Evolutionary conservation across 176 grass and related monocot genomes (phyloP), one percentile per base, ranked within the genome.

Genomic region (Aegilops speltoides): DNA sequence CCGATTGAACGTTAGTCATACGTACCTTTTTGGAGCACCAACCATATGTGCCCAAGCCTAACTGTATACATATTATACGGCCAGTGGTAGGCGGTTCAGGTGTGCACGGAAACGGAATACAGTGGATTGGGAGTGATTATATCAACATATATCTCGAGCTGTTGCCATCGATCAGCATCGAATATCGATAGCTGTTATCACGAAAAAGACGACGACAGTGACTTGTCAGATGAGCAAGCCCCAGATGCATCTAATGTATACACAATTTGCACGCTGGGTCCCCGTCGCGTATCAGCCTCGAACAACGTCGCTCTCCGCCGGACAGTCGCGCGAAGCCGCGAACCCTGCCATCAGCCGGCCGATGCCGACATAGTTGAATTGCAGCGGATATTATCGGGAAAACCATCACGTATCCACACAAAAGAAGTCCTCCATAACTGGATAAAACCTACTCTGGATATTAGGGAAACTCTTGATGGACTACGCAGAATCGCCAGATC

Each of bases 181-280:
- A 74, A 14, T 43, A 43, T 45, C n/a, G 71, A 74, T 46, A 48
- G 41, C 24, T 75, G 41, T 75, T 75, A 50, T 75, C 72, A 75
- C 41, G 72, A 75, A 75, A 74, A 75, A 50, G 41, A 46, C 3
- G 41, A 29, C 2, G 72, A 75, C 6, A 17, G 71, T 23, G 23
- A 46, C 40, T 46, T 46, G n/a, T 8, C 40, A 8, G 40, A 75
- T 28, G 7, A 8, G n/a, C 6, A 73, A 45, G 70, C 38, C 17
- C 19, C 69, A 24, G 69, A 46, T 74, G 13, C 40, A 48, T 75
- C 38, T 54, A 12, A 74, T 74, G 70, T 9, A 23, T 66, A 6
- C 25, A 6, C 10, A 12, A 29, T 67, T 28, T 23, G 22, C 9
- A 45, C 38, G 1, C 3, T 9, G 3, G 17, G 29, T 34, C 38